Conservation (phyloP, 1,284 basidiomycete genomes). For the Cryptococcus maquisensis region DNA sequence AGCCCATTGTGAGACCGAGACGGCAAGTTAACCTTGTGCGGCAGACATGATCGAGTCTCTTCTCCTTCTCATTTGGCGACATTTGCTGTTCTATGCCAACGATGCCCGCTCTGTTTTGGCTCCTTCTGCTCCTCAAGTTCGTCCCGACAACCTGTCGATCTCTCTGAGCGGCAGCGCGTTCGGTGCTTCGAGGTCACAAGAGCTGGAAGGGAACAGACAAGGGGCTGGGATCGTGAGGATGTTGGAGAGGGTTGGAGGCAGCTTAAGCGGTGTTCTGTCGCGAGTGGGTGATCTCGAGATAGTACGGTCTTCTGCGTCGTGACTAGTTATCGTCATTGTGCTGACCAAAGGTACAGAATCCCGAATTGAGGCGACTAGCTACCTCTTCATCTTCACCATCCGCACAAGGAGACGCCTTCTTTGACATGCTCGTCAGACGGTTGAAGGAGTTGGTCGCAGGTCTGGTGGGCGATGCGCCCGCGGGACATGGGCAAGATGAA, state of each 20-base stretch:
- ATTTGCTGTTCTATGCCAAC: constrained; percentile 58
- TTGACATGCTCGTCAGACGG: constrained; percentile 41
- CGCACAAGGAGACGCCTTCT: constrained; percentile 31
- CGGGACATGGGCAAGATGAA: too few species aligned
- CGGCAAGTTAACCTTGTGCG: background rate
- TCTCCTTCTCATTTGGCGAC: constrained; percentile 73
- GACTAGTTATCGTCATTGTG: background rate
- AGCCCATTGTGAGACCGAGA: background rate
- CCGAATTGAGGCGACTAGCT: constrained; percentile 23
- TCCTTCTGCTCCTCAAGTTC: constrained; percentile 9
- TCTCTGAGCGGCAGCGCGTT: constrained; percentile 11
- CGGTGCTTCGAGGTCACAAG: constrained; percentile 4
- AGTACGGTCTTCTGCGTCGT: constrained; percentile 19
- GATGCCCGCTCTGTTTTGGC: constrained; percentile 32
- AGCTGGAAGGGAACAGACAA: constrained; percentile 19
- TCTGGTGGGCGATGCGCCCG: constrained; percentile 12
- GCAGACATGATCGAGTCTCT: constrained; percentile 75
- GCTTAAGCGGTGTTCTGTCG: constrained; percentile 38
- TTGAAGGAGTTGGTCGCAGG: constrained; percentile 41
- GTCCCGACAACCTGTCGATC: constrained; percentile 34
- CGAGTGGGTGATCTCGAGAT: constrained; percentile 46
- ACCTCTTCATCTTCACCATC: background rate
- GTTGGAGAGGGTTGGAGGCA: constrained; percentile 36
- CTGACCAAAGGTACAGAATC: constrained; percentile 14
- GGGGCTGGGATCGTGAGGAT: constrained; percentile 21